Base-by-base conservation (phyloP, 2,329 filamentous ascomycete genomes). In the Helotiales sp. region DNA sequence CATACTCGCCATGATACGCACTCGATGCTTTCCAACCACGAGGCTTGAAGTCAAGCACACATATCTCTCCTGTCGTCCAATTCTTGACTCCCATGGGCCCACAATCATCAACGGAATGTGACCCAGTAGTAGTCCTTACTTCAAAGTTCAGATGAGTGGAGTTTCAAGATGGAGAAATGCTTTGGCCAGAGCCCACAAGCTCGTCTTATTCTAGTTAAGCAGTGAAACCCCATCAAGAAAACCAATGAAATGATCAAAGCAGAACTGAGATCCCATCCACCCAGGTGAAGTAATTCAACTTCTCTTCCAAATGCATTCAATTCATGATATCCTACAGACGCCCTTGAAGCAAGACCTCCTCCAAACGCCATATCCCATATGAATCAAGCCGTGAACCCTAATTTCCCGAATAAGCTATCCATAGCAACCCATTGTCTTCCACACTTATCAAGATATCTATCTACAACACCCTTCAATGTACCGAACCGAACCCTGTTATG, bases 361-460 rank as follows among this genome's bases (percentile, higher is more conserved):
- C 38, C 40, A n/a, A 54, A 54, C 46, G 31, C 57, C 55, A 55
- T n/a, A 42, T 30, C 24, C 17, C 27, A 42, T 53, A 46, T 51
- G 31, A 50, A 51, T 64, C 50, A 66, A 58, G 57, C 60, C 38
- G 56, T 63, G 69, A 85, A 84, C 9, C 85, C 84, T 38, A 88
- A 68, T 73, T 86, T 87, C 24, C 83, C 82, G 79, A 96, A 97
- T 63, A 97, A 75, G 64, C 80, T 87, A 74, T 95, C 91, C 93
- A 96, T 97, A 65, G 91, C 89, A 52, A 97, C 93, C 91, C 91
- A 96, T 74, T 92, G 89, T 66, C 91, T 80, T 25, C 93, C 93
- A 73, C 92, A 96, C 77, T 93, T 95, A 69, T 91, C 91, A 66
- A 96, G 75, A 75, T 96, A 96, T 69, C 78, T 85, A 63, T 93